Evolutionary conservation across 202 grass and related monocot species (phyloP).

Genomic region (Hordeum pubiflorum): DNA sequence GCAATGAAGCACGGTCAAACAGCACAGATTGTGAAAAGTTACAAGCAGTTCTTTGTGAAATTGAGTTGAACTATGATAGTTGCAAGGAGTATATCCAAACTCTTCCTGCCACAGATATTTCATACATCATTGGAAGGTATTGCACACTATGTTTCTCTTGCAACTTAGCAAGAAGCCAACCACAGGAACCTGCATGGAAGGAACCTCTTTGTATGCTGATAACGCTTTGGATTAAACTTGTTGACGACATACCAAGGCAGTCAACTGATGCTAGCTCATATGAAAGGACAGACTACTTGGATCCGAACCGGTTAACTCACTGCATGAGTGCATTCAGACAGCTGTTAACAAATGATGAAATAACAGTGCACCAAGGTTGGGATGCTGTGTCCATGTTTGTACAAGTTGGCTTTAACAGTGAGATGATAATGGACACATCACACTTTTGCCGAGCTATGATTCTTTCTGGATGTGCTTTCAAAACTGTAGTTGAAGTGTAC

Average conservation of each 20-base stretch:
- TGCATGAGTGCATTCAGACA: slow-evolving; percentile 65
- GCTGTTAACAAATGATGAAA: slow-evolving; percentile 51
- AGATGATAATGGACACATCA: slow-evolving; percentile 42
- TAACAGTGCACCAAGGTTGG: slow-evolving; percentile 78
- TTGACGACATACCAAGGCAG: slow-evolving; percentile 43
- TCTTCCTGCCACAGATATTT: slow-evolving; percentile 65
- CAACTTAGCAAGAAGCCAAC: slow-evolving; percentile 50
- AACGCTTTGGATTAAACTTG: slow-evolving; percentile 75
- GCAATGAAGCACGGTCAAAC: slow-evolving; percentile 63
- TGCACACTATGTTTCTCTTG: slow-evolving; percentile 67
- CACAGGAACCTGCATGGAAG: slow-evolving; percentile 69
- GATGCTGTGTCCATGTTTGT: slow-evolving; percentile 58
- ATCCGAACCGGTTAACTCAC: slow-evolving; percentile 40
- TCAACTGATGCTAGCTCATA: slow-evolving; percentile 21
- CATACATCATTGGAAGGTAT: slow-evolving; percentile 55
- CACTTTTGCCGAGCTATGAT: slow-evolving; percentile 75
- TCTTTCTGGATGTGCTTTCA: slow-evolving; percentile 68
- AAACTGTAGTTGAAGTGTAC: slow-evolving; percentile 57
- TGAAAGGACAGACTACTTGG: slow-evolving; percentile 35
- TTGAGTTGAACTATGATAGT: slow-evolving; percentile 77
- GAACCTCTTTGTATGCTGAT: slow-evolving; percentile 48
- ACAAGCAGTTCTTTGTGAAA: slow-evolving; percentile 51
- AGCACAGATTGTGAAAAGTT: slow-evolving; percentile 57
- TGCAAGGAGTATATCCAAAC: slow-evolving; percentile 68
- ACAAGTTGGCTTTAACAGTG: slow-evolving; percentile 42